Base-by-base conservation (phyloP, 2,329 filamentous ascomycete genomes). In the Aspergillus bombycis region DNA sequence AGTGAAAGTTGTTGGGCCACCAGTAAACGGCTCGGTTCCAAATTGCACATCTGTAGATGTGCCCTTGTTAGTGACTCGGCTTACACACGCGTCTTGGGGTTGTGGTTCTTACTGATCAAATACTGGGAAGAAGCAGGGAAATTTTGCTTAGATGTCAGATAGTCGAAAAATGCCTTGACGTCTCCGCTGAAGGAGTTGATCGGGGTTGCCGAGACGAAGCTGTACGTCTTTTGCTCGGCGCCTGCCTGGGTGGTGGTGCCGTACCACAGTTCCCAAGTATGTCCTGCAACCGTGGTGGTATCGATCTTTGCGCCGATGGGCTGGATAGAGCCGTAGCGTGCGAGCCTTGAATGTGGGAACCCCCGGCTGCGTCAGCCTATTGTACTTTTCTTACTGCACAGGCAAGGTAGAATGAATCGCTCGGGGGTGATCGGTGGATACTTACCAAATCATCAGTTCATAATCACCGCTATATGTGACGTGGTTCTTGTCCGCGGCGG, bases 391-490 rank as follows among this genome's bases (percentile, higher is more conserved):
- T 2, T 21, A 10, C n/a, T 45, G 16, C 8, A 45, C 41, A 21
- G 8, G 41, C 9, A 21, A 21, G 26, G 26, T 2, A 45, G 43
- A 6, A 16, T 46, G 4, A 5, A 21, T 16, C 45, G n/a, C 21
- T 26, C 14, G 21, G 11, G 21, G 6, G 45, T 26, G 45, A 26
- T 57, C 36, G 21, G 23, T 57, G 23, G 8, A 10, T 23, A 58
- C 62, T 16, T 61, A 71, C 86, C 87, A 89, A 65, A 89, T 82
- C 86, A 89, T 89, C 65, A 89, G 76, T 72, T 89, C 87, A 71
- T 85, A 88, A 63, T 85, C 78, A 16, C 80, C 74, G 55, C 70
- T 74, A 36, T 74, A 80, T 19, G 78, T 78, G 1, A 81, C 79
- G 10, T 79, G 77, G 53, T 70, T 67, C 50, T 64, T 65, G 62